Evolutionary conservation across 139 green algal species (phyloP).

Genomic region (Coccomyxa sp.): DNA sequence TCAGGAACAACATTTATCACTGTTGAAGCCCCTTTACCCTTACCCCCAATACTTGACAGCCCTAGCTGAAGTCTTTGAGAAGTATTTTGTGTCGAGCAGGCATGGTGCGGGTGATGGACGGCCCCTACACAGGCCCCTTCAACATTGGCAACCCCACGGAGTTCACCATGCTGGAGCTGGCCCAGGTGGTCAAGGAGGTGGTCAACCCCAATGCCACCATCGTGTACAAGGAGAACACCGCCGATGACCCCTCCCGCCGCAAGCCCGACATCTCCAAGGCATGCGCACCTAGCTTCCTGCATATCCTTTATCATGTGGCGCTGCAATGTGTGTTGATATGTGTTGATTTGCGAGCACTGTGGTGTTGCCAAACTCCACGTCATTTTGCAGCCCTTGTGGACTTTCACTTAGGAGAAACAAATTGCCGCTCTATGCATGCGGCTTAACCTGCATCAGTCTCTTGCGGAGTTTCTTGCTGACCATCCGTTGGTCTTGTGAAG

Average conservation of each 20-base stretch:
- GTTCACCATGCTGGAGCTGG: constrained; percentile 99
- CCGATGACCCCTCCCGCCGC: constrained; percentile 86
- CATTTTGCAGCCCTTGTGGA: no score
- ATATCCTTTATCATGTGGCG: not conserved
- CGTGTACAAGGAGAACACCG: constrained; percentile 88
- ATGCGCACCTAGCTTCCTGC: no score
- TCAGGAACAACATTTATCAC: no score
- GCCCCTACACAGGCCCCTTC: constrained; percentile 90
- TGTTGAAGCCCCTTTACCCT: no score
- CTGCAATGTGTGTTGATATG: not conserved
- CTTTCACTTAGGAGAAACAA: no score
- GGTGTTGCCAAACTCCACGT: no score
- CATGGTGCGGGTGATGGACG: constrained; percentile 81
- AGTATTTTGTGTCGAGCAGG: constrained; percentile 26
- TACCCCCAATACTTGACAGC: not conserved
- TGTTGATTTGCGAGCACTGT: not conserved
- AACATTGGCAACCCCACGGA: constrained; percentile 98
- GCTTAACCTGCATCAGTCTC: no score
- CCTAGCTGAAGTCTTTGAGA: not conserved
- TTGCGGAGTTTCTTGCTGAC: no score
- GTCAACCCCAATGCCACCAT: constrained; percentile 78
- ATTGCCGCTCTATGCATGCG: no score
- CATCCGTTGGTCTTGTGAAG: no score
- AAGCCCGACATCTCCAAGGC: constrained; percentile 83
- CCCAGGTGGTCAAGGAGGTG: constrained; percentile 81